Evolutionary conservation across 768 basidiomycete genomes (phyloP).

Genomic region (Amanita pseudoporphyria): DNA sequence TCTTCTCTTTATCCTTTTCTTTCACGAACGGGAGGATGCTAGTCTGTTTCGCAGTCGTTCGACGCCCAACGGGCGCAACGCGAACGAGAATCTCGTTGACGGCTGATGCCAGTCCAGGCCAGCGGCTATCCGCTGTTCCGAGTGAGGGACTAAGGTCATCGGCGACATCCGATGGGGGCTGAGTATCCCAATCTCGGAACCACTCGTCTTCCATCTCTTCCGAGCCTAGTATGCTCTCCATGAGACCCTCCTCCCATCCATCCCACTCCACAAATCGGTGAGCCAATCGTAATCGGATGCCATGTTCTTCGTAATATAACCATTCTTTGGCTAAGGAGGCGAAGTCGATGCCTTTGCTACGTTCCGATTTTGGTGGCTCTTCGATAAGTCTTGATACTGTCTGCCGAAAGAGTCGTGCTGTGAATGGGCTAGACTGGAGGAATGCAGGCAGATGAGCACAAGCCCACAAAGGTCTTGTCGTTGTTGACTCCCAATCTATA

Average conservation of each 20-base stretch:
- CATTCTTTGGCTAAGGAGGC: constrained; percentile 50
- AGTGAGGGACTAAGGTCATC: constrained; percentile 1
- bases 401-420: constrained; percentile 59
- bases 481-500: constrained; percentile 91
- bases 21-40: constrained; percentile 37
- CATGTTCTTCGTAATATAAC: constrained; percentile 62
- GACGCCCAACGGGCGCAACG: not conserved
- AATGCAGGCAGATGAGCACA: constrained; percentile 77
- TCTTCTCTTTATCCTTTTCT: constrained; percentile 61
- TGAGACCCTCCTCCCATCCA: constrained; percentile 83
- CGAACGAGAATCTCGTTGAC: not conserved
- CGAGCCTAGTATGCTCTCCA: constrained; percentile 64
- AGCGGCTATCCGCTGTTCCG: constrained; percentile 4
- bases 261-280: constrained; percentile 85
- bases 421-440: constrained; percentile 69
- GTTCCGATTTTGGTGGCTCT: constrained; percentile 12
- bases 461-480: constrained; percentile 77
- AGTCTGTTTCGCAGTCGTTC: not conserved
- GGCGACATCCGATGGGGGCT: not conserved
- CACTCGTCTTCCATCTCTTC: constrained; percentile 66
- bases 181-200: constrained; percentile 34
- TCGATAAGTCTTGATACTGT: constrained; percentile 42
- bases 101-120: constrained; percentile 3
- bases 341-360: constrained; percentile 19
- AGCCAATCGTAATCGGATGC: constrained; percentile 59